Evolutionary conservation across 352 stramenopile genomes (phyloP).

Genomic region (Poterioochromonas sp.): DNA sequence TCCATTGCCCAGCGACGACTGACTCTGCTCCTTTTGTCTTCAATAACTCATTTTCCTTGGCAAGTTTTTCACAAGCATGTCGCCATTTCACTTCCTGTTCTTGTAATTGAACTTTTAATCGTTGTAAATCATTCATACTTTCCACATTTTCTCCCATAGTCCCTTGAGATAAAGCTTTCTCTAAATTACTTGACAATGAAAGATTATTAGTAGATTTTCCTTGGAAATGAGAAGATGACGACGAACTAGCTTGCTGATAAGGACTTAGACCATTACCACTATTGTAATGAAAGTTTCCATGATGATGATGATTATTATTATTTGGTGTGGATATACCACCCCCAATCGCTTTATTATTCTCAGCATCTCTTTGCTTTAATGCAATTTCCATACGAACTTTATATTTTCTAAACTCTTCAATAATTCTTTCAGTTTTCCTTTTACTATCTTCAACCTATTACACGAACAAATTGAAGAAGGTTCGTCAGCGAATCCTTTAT

Average conservation of each 20-base stretch:
- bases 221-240: too few relatives aligned
- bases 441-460: slow-evolving; percentile 5
- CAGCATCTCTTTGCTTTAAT: slow-evolving; percentile 11
- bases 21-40: background rate
- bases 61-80: slow-evolving; percentile 1
- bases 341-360: too few relatives aligned
- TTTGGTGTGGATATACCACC: too few relatives aligned
- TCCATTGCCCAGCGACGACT: slow-evolving; percentile 1
- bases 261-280: too few relatives aligned
- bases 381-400: slow-evolving; percentile 20
- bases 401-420: slow-evolving; percentile 28
- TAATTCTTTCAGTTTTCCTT: slow-evolving; percentile 15
- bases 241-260: too few relatives aligned
- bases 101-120: background rate
- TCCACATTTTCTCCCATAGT: background rate
- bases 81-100: background rate
- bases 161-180: slow-evolving; percentile 1
- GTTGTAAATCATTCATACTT: background rate
- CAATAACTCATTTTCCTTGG: slow-evolving; percentile 14
- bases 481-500: too few relatives aligned
- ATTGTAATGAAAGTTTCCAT: background rate
- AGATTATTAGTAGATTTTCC: background rate
- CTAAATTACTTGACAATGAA: background rate
- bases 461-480: too few relatives aligned
- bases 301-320: background rate